Conservation (phyloP, 2,329 filamentous ascomycete species). For the Immersiporthe knoxdaviesiana region DNA sequence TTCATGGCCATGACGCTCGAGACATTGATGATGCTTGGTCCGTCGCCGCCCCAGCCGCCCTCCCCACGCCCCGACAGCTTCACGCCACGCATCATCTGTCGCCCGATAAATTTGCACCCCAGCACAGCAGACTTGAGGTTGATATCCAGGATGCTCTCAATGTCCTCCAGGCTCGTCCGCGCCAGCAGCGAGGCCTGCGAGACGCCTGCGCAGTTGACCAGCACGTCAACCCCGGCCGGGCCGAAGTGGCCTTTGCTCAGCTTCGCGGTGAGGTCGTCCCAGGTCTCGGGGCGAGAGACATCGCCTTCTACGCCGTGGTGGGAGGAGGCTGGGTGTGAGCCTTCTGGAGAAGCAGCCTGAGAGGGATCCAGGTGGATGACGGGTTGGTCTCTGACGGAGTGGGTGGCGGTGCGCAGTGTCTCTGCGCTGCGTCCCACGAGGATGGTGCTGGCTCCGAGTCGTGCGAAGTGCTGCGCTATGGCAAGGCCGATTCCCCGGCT, state of each 20-base stretch:
- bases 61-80: conserved; percentile 12
- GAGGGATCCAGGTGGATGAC: neutral
- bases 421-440: conserved; percentile 62
- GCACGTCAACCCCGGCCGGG: conserved; percentile 49
- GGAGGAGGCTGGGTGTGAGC: neutral
- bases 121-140: conserved; percentile 72
- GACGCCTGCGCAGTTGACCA: conserved; percentile 82
- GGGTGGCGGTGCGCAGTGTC: conserved; percentile 46
- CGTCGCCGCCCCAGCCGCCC: conserved; percentile 37
- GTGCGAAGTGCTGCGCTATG: conserved; percentile 68
- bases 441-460: conserved; percentile 61
- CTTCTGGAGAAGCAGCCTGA: neutral
- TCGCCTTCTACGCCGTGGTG: conserved; percentile 28
- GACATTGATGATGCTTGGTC: conserved; percentile 76
- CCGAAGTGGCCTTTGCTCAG: conserved; percentile 7
- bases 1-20: conserved; percentile 74
- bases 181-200: conserved; percentile 68
- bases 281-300: conserved; percentile 31
- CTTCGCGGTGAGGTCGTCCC: conserved; percentile 27
- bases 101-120: conserved; percentile 58
- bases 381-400: conserved; percentile 37
- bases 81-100: conserved; percentile 46
- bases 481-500: conserved; percentile 71
- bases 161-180: conserved; percentile 51
- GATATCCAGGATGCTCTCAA: conserved; percentile 64